Base-by-base conservation (phyloP, 352 stramenopile genomes). In the Globisporangium spiculum region DNA sequence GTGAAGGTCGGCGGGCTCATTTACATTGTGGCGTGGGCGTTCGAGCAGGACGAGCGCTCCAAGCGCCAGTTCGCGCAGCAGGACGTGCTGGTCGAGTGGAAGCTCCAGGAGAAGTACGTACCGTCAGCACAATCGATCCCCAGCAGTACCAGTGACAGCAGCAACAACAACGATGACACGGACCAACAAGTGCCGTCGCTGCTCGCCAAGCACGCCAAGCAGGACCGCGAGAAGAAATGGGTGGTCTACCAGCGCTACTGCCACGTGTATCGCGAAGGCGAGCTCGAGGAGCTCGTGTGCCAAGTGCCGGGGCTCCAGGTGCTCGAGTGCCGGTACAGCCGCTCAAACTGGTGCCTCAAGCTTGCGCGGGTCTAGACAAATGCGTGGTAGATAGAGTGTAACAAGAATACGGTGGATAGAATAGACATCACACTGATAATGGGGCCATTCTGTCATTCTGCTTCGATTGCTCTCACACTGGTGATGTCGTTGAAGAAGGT, bases 81-180 rank as follows among this genome's bases (percentile, higher is more conserved):
- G 63, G 88, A 95, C 60, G 88, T 93, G 46, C 90, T 93, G 77
- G 88, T 93, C 53, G 82, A 95, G 73, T 93, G 84, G 85, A 95
- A 95, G 62, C 77, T 95, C 4, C 87, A 95, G 69, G 74, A 91
- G n/a, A 95, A 93, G 57, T 93, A 91, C 68, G 75, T 68, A 4
- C 65, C 71, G 67, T 18, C 66, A 65, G 22, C 57, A 64, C 4
- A 26, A 69, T 9, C 7, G 41, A 30, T 1, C 66, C 62, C 27
- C 65, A 66, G 18, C 34, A 58, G 60, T 4, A 52, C 27, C 22
- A 65, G 48, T 55, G n/a, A 34, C 27, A 53, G 26, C 26, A 32
- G 41, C 41, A 30, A 9, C 38, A 59, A 44, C 14, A 24, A 16
- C 24, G n/a, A 55, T 32, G 27, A 32, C 27, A 32, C 3, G 20